These are phyloP conservation scores for Aurantiochytrium sp. DNA, from an alignment of 108 stramenopile genomes.

Conservation along the genomic window DNA sequence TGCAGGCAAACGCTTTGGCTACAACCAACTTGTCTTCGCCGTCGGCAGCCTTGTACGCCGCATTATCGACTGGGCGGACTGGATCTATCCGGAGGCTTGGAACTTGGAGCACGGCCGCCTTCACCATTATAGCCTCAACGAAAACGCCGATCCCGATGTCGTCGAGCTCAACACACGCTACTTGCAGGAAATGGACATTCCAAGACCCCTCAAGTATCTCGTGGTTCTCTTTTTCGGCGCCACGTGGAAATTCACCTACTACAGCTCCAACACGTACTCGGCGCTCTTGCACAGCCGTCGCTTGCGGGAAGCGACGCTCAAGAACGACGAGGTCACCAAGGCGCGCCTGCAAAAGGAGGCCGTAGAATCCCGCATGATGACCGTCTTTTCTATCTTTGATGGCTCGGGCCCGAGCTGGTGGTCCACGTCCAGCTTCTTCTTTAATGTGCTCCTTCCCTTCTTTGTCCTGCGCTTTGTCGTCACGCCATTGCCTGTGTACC, in stretches of 20 bases:
- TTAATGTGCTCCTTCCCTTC: constrained; percentile 59
- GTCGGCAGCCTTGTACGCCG: constrained; percentile 58
- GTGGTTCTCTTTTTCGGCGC: constrained; percentile 45
- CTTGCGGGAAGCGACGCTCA: neutral
- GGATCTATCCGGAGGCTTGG: constrained; percentile 85
- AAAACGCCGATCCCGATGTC: constrained; percentile 72
- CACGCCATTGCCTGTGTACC: constrained; percentile 46
- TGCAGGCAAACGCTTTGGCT: constrained; percentile 56
- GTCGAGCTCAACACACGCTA: constrained; percentile 69
- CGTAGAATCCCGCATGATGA: neutral
- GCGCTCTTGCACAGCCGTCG: constrained; percentile 57
- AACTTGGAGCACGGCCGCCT: constrained; percentile 83
- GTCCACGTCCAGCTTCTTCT: constrained; percentile 48
- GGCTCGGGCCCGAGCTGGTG: neutral
- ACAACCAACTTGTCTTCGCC: constrained; percentile 68
- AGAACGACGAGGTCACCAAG: neutral
- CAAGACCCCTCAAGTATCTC: constrained; percentile 53
- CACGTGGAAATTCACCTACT: constrained; percentile 84
- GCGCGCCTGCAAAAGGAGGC: neutral
- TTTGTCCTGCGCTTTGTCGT: constrained; percentile 66
- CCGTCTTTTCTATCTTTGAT: neutral
- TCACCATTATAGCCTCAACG: constrained; percentile 73
- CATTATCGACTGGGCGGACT: constrained; percentile 71
- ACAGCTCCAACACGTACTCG: constrained; percentile 83
- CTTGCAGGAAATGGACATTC: constrained; percentile 51